phyloP scores from a whole-genome alignment of 2,329 filamentous ascomycete species.

The Colletotrichum cuscutae region DNA sequence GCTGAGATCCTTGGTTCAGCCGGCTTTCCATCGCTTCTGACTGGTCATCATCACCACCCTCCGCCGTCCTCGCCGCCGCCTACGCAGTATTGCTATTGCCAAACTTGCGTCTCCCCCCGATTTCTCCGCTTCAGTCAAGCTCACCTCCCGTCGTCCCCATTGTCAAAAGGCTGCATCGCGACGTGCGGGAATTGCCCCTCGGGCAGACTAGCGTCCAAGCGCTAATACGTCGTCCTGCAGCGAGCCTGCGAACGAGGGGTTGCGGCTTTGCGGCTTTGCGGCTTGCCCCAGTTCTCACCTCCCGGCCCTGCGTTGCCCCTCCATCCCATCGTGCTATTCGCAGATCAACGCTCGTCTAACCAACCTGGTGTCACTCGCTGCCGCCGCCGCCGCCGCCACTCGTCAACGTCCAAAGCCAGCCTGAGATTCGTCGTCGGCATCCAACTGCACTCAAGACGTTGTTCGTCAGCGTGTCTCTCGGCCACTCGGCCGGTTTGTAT shows the following conservation, averaged over 20 bases:
- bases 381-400: background rate
- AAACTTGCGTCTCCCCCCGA: background rate
- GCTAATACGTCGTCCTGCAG: background rate
- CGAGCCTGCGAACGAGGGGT: constrained; percentile 5
- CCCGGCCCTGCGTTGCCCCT: background rate
- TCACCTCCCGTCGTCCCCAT: background rate
- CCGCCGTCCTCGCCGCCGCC: background rate
- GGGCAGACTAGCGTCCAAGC: background rate
- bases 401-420: background rate
- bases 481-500: background rate
- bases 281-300: background rate
- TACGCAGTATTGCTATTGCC: background rate
- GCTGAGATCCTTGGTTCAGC: background rate
- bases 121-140: background rate
- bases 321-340: constrained; percentile 6
- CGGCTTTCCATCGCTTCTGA: background rate
- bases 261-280: too few species aligned
- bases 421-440: background rate
- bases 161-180: background rate
- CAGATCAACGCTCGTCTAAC: constrained; percentile 3
- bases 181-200: background rate
- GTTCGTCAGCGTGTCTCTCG: background rate
- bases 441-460: background rate
- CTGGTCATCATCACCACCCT: background rate
- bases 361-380: background rate